phyloP scores from a whole-genome alignment of 2,329 filamentous ascomycete species.

The Didymella arachidicola region DNA sequence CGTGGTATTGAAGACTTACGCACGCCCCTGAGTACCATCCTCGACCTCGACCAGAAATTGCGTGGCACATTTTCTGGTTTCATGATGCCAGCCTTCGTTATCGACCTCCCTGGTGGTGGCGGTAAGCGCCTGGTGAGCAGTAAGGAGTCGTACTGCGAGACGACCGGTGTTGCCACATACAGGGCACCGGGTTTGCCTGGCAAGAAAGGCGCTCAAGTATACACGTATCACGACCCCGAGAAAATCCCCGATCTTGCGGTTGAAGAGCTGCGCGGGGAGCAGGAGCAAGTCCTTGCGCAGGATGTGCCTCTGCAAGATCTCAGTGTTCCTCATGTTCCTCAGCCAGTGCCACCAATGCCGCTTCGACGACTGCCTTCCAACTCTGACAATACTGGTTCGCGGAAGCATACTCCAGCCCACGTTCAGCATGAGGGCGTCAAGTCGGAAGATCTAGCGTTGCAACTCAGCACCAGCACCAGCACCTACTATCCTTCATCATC shows the following conservation, averaged over 20 bases:
- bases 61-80: constrained; percentile 69
- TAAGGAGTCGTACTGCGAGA: constrained; percentile 61
- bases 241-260: constrained; percentile 6
- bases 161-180: constrained; percentile 63
- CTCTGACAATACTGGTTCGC: neutral
- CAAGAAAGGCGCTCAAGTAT: constrained; percentile 50
- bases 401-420: neutral
- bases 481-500: constrained; percentile 6
- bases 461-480: constrained; percentile 3
- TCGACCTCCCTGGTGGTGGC: constrained; percentile 69
- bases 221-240: constrained; percentile 66
- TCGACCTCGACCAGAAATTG: constrained; percentile 65
- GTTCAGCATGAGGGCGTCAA: neutral
- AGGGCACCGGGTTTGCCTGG: constrained; percentile 63
- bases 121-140: constrained; percentile 68
- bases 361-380: neutral
- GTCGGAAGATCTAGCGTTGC: constrained; percentile 5
- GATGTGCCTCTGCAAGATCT: constrained; percentile 7
- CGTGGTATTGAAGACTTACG: constrained; percentile 67
- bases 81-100: constrained; percentile 68
- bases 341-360: neutral
- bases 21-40: constrained; percentile 66
- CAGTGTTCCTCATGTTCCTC: neutral
- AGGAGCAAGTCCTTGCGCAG: constrained; percentile 12
- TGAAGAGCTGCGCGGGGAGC: constrained; percentile 9